Percentiles rank a stretch among this genome's conserved stretches.
Evolutionary conservation across 805 yeast genomes (phyloP).

Genomic region (Starmera quercuum): DNA sequence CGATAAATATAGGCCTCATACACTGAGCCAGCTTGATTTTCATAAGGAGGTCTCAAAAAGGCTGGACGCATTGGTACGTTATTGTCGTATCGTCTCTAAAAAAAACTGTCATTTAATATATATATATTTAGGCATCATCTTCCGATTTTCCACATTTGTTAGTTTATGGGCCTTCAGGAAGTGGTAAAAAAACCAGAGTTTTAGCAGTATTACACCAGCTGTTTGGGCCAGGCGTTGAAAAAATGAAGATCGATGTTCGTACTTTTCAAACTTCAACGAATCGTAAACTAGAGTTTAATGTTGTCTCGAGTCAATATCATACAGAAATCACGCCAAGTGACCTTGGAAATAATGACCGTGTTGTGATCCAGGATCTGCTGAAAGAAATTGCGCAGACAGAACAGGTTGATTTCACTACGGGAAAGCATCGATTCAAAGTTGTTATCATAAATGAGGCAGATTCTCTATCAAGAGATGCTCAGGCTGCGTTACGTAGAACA

Average conservation of each 20-base stretch:
- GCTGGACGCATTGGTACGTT: constrained; percentile 41
- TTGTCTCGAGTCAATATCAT: constrained; percentile 87
- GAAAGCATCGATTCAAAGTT: constrained; percentile 58
- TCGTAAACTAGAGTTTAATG: constrained; percentile 82
- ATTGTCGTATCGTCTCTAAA: constrained; percentile 11
- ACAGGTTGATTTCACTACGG: constrained; percentile 70
- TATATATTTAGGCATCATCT: constrained; percentile 32
- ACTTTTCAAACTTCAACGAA: constrained; percentile 68
- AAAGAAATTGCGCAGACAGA: constrained; percentile 95
- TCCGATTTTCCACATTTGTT: constrained; percentile 92
- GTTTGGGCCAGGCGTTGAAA: constrained; percentile 78
- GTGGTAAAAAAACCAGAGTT: constrained; percentile 93
- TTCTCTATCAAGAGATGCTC: constrained; percentile 84
- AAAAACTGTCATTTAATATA: constrained; percentile 14
- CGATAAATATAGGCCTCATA: constrained; percentile 81
- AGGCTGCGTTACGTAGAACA: constrained; percentile 90
- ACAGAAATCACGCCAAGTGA: constrained; percentile 95
- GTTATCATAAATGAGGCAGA: constrained; percentile 92
- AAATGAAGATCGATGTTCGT: constrained; percentile 83
- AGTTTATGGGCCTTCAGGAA: constrained; percentile 93
- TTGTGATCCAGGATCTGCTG: constrained; percentile 87
- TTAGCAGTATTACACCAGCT: constrained; percentile 71
- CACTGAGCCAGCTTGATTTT: constrained; percentile 54
- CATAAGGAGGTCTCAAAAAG: constrained; percentile 59
- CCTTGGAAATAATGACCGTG: constrained; percentile 91